A percentile compares a stretch with the other conserved stretches of the same genome.
Conservation (phyloP, 768 basidiomycete species). For the Podaxis carcinomalis region DNA sequence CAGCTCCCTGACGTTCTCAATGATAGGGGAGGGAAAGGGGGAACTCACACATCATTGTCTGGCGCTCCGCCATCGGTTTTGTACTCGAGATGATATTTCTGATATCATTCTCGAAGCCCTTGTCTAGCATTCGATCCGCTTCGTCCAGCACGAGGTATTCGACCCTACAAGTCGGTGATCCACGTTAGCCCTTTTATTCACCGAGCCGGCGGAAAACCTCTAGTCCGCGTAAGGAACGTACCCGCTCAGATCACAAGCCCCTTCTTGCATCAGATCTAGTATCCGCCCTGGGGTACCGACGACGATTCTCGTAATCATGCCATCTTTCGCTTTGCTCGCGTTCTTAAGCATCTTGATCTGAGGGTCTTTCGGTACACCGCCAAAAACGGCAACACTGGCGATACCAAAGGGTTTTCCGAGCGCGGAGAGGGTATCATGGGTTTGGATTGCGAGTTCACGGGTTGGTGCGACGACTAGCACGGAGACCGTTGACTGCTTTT, state of each 20-base stretch:
- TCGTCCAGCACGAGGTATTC: constrained; percentile 94
- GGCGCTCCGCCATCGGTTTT: constrained; percentile 63
- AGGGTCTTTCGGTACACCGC: constrained; percentile 88
- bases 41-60: constrained; percentile 90
- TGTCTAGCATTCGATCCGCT: constrained; percentile 97
- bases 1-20: background rate
- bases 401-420: constrained; percentile 75
- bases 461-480: constrained; percentile 91
- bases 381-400: constrained; percentile 84
- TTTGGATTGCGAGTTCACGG: constrained; percentile 94
- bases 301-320: constrained; percentile 63
- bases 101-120: constrained; percentile 98
- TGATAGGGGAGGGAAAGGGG: background rate
- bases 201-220: background rate
- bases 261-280: constrained; percentile 87
- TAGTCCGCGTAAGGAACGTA: constrained; percentile 19
- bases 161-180: constrained; percentile 47
- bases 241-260: constrained; percentile 77
- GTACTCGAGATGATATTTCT: constrained; percentile 79
- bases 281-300: constrained; percentile 96
- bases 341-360: constrained; percentile 71
- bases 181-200: constrained; percentile 1
- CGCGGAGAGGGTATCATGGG: constrained; percentile 74
- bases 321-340: constrained; percentile 42
- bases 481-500: constrained; percentile 38